A percentile compares a stretch with the other conserved stretches of the same genome.
Conservation (phyloP, 192 early-diverging fungal species). For the Dimargaris cristalligena region DNA sequence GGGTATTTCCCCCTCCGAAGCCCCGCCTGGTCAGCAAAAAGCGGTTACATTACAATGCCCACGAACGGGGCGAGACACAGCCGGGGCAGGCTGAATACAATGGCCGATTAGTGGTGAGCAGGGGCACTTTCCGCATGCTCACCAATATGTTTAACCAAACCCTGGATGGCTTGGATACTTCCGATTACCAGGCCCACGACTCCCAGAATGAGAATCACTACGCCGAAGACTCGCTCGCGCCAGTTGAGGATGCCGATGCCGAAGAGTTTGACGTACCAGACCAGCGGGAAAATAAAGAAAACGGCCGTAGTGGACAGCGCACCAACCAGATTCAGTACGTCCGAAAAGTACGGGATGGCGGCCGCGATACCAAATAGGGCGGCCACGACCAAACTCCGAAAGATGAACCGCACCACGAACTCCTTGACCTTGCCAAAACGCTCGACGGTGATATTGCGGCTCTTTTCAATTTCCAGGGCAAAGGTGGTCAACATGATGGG, state of each 20-base stretch:
- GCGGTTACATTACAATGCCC: too few species aligned
- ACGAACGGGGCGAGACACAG: too few species aligned
- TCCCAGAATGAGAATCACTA: constrained; percentile 38
- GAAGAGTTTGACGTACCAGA: constrained; percentile 53
- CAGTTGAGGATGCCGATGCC: constrained; percentile 27
- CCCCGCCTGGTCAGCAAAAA: too few species aligned
- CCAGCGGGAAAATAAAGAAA: constrained; percentile 53
- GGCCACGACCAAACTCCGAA: constrained; percentile 40
- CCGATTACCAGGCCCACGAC: constrained; percentile 42
- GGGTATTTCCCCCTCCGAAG: too few species aligned
- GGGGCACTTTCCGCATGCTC: neutral
- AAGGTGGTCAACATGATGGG: constrained; percentile 61
- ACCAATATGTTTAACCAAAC: constrained; percentile 28
- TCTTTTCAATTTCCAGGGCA: constrained; percentile 42
- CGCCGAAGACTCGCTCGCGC: constrained; percentile 32
- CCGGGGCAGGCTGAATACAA: too few species aligned
- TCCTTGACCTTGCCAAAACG: constrained; percentile 26
- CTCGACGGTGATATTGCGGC: constrained; percentile 28
- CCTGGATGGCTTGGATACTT: constrained; percentile 42
- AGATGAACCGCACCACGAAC: constrained; percentile 28
- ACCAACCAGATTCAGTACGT: constrained; percentile 45
- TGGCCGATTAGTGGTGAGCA: neutral
- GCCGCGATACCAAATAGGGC: constrained; percentile 59
- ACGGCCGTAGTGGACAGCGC: constrained; percentile 49
- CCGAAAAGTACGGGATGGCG: constrained; percentile 15